These are phyloP conservation scores for Trichosporon sp. DNA, from an alignment of 1,284 basidiomycete species.

Conservation along the genomic window DNA sequence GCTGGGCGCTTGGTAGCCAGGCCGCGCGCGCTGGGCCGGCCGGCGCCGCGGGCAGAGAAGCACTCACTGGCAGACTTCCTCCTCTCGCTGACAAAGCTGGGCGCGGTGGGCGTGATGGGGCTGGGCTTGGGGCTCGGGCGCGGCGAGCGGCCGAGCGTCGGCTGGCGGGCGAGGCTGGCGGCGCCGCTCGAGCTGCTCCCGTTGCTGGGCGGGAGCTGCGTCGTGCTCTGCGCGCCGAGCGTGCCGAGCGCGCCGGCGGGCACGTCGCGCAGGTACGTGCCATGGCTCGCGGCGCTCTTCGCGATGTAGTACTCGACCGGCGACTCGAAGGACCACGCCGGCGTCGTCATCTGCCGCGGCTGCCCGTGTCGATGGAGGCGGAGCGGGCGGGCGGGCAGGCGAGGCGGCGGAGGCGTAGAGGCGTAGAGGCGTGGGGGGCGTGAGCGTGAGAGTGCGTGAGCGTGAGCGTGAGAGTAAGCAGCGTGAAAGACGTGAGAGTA, in stretches of 20 bases:
- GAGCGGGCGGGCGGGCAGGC: neutral
- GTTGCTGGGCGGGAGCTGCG: neutral
- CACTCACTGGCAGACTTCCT: neutral
- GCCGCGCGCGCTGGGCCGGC: neutral
- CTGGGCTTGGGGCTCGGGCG: neutral
- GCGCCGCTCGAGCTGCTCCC: neutral
- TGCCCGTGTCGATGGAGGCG: neutral
- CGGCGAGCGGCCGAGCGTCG: neutral
- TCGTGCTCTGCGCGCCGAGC: neutral
- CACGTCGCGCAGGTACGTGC: neutral
- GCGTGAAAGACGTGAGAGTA: neutral
- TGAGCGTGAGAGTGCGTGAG: neutral
- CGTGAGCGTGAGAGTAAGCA: neutral
- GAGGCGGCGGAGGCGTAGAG: neutral
- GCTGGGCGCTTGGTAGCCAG: too few relatives aligned
- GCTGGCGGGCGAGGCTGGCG: neutral
- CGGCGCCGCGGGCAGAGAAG: neutral
- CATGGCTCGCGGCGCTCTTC: neutral
- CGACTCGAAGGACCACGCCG: slow-evolving; percentile 16
- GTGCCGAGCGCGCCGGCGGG: neutral
- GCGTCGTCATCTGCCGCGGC: neutral
- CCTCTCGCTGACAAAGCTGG: neutral
- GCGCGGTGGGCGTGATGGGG: neutral
- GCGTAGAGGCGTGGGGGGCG: neutral
- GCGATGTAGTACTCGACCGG: slow-evolving; percentile 18